These are phyloP conservation scores for Boletus rubescentipes DNA, from an alignment of 768 basidiomycete species.

Conservation along the genomic window DNA sequence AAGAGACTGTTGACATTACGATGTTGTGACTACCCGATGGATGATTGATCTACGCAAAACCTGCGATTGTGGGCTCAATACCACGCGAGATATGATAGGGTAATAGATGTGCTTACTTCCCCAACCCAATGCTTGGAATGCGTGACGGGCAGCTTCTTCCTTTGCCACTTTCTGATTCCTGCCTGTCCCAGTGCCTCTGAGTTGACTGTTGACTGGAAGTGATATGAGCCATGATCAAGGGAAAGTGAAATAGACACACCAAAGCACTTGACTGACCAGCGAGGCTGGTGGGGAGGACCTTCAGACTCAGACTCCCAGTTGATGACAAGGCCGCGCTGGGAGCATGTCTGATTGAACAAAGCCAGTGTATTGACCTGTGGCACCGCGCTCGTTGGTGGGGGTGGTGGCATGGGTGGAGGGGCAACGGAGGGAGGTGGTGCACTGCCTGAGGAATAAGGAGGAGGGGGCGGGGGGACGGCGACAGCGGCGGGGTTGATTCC, in stretches of 20 bases:
- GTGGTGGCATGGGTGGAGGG: slow-evolving; percentile 23
- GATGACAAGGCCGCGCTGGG: slow-evolving; percentile 44
- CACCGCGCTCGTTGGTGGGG: slow-evolving; percentile 14
- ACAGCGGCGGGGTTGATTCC: slow-evolving; percentile 10
- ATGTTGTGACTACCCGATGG: neutral
- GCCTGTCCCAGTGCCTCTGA: slow-evolving; percentile 49
- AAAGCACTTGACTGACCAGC: slow-evolving; percentile 54
- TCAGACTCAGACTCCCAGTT: slow-evolving; percentile 46
- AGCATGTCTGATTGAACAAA: slow-evolving; percentile 52
- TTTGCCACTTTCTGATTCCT: slow-evolving; percentile 67
- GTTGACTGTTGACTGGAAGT: slow-evolving; percentile 48
- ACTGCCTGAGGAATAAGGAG: slow-evolving; percentile 24
- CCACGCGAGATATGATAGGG: neutral
- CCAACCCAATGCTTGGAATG: slow-evolving; percentile 56
- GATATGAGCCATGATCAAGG: slow-evolving; percentile 1
- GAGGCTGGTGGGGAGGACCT: slow-evolving; percentile 55
- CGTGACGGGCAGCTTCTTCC: slow-evolving; percentile 63
- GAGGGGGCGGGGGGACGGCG: slow-evolving; percentile 19
- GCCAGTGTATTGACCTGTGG: slow-evolving; percentile 42
- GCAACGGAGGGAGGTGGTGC: slow-evolving; percentile 18
- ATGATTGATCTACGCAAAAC: slow-evolving; percentile 9
- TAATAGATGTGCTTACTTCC: slow-evolving; percentile 29
- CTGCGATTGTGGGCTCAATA: slow-evolving; percentile 8
- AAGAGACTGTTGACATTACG: neutral
- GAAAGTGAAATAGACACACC: slow-evolving; percentile 36